phyloP scores from a whole-genome alignment of 2,329 filamentous ascomycete genomes.

The Talaromyces amestolkiae region DNA sequence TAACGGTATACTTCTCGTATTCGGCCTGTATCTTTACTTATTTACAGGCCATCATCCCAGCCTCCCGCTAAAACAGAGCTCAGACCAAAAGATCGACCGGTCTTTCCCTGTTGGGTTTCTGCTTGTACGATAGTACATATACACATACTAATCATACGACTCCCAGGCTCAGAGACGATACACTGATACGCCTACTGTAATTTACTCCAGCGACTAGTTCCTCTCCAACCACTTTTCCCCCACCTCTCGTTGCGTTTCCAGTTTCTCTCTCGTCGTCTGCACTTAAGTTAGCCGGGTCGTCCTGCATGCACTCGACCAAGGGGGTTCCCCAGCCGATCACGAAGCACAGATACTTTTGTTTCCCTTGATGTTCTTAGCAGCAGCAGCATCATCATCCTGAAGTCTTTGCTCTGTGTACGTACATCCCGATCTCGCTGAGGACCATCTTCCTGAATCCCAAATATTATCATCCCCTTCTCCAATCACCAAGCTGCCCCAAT shows the following conservation, averaged over 20 bases:
- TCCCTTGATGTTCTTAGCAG: background rate
- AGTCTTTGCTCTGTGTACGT: background rate
- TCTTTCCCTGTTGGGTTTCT: slow-evolving; percentile 9
- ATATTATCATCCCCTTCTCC: background rate
- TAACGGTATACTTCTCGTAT: background rate
- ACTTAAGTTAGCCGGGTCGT: slow-evolving; percentile 9
- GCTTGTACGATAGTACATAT: background rate
- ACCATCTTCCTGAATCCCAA: background rate
- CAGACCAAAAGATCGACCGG: slow-evolving; percentile 18
- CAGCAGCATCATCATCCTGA: background rate
- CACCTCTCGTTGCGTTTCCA: slow-evolving; percentile 11
- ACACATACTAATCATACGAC: too few species aligned
- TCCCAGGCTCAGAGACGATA: too few species aligned
- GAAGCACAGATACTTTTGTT: slow-evolving; percentile 8
- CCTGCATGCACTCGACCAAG: slow-evolving; percentile 16
- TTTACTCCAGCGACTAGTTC: background rate
- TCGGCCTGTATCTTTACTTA: background rate
- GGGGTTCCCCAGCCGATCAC: slow-evolving; percentile 15
- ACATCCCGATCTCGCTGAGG: background rate
- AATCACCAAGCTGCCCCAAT: background rate
- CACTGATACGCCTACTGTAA: background rate
- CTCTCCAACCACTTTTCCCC: slow-evolving; percentile 26
- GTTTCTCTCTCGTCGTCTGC: slow-evolving; percentile 18
- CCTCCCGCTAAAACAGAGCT: slow-evolving; percentile 27
- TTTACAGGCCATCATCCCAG: slow-evolving; percentile 14